phyloP scores from a whole-genome alignment of 225 moss, liverwort and hornwort genomes.

The Ulota crispa region DNA sequence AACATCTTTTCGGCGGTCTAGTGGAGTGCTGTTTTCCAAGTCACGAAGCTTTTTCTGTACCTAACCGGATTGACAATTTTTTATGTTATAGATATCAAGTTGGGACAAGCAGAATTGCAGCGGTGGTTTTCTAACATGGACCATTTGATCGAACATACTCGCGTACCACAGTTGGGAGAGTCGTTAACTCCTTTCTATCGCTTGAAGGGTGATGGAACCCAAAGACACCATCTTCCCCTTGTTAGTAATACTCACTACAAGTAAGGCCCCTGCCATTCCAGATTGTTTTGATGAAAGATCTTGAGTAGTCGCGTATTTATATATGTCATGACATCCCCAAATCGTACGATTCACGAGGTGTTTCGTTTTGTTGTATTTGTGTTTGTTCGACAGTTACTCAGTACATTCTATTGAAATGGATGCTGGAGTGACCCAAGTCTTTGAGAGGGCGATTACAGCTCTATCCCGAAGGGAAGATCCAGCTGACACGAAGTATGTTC shows the following conservation, averaged over 20 bases:
- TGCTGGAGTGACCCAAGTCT: conserved; percentile 59
- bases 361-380: not conserved
- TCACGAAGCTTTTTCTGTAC: conserved; percentile 6
- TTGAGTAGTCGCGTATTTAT: not conserved
- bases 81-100: conserved; percentile 52
- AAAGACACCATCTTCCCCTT: conserved; percentile 83
- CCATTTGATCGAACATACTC: conserved; percentile 88
- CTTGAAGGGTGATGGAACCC: conserved; percentile 70
- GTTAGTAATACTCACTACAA: conserved; percentile 84
- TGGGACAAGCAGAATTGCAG: conserved; percentile 80
- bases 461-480: conserved; percentile 71
- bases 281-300: not conserved
- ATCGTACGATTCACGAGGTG: not conserved
- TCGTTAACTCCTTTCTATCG: conserved; percentile 92
- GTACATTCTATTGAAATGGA: conserved; percentile 86
- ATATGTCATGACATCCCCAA: not conserved
- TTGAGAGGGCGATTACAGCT: conserved; percentile 78
- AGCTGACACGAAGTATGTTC: conserved; percentile 51
- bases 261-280: conserved; percentile 35
- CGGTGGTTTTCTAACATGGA: conserved; percentile 93
- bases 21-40: not conserved
- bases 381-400: conserved; percentile 63
- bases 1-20: not conserved
- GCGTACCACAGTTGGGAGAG: conserved; percentile 93
- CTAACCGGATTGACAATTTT: not conserved